Evolutionary conservation across 176 grass and related monocot genomes (phyloP), one percentile per base, ranked within the genome.

Genomic region (Calamus simplicifolius): DNA sequence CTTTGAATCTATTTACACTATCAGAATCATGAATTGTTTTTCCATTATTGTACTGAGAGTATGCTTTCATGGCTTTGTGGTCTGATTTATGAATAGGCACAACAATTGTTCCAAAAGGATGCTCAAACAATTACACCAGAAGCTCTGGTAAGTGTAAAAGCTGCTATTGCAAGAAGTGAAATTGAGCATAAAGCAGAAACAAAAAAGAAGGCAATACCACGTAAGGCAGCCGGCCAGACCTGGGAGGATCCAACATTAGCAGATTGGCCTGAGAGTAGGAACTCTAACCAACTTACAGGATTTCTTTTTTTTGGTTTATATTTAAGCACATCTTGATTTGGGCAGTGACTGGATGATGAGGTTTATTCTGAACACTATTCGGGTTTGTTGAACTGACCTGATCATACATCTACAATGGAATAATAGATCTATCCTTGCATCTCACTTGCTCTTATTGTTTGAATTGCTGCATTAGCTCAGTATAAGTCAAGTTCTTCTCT

Each of bases 221-320:
- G 76, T 52, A 95, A 95, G 73, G 85, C 90, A 67, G 90, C 82
- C 67, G 85, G 85, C 18, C 82, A 95, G 52, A 75, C 57, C 50
- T 95, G 90, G 90, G 82, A 89, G 56, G 90, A 95, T 59, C 82
- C 79, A 0, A 84, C 79, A 10, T 69, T 89, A 51, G 73, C 79
- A 61, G 80, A 86, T 65, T 95, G 90, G 90, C 82, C 76, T 71
- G 79, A 95, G 80, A 83, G 90, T 95, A 89, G 59, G 79, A 55
- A 71, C 6, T 67, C 73, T 51, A 18, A 27, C 17, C 2, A 50
- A 51, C 4, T 54, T 68, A 0, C 15, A 19, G 3, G 25, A n/a
- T 13, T 6, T 62, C 53, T 63, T 5, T 5, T 75, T 43, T 30
- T 23, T 23, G 21, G 27, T 29, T 52, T 79, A 5, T 58, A 50